phyloP scores from a whole-genome alignment of 2,329 filamentous ascomycete genomes.

The Orbilia brochopaga region DNA sequence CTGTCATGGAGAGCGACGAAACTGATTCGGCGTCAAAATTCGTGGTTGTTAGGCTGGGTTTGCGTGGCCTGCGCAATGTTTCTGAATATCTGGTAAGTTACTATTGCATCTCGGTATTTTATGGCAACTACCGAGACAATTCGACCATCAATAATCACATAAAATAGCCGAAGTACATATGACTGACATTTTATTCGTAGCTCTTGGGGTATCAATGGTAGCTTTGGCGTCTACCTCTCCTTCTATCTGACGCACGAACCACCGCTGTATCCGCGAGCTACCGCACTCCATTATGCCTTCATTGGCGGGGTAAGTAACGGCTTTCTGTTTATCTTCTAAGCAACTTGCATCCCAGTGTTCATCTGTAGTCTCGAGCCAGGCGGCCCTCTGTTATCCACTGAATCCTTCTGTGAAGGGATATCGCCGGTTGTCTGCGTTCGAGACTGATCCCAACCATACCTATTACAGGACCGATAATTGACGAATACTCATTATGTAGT shows the following conservation, averaged over 20 bases:
- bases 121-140: background rate
- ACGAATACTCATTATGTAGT: background rate
- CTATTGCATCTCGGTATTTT: background rate
- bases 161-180: background rate
- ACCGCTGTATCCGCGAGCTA: slow-evolving; percentile 66
- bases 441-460: no score
- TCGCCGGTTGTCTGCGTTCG: no score
- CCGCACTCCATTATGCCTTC: slow-evolving; percentile 74
- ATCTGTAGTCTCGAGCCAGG: no score
- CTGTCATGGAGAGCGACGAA: background rate
- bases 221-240: slow-evolving; percentile 77
- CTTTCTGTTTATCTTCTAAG: slow-evolving; percentile 58
- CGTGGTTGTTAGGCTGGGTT: slow-evolving; percentile 30
- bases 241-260: slow-evolving; percentile 71
- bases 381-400: no score
- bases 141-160: background rate
- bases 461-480: background rate
- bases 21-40: background rate
- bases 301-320: slow-evolving; percentile 70
- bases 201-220: slow-evolving; percentile 61
- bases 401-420: no score
- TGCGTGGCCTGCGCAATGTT: slow-evolving; percentile 54
- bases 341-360: no score
- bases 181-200: slow-evolving; percentile 51
- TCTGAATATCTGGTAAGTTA: slow-evolving; percentile 45